Percentiles rank a stretch among this genome's conserved stretches.
Evolutionary conservation across 108 stramenopile genomes (phyloP).

Genomic region (Discostella stelligeroides): DNA sequence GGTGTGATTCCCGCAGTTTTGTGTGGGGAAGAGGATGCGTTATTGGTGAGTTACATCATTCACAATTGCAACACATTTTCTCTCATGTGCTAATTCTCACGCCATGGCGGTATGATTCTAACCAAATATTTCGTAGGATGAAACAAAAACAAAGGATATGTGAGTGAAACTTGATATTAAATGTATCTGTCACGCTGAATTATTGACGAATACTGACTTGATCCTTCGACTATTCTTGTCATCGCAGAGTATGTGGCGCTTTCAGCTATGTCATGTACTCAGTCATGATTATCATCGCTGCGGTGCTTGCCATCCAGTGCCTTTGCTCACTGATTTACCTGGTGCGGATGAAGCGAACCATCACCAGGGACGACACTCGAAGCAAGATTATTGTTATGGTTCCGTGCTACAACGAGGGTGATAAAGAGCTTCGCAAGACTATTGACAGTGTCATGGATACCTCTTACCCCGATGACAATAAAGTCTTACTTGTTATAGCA

Average conservation of each 20-base stretch:
- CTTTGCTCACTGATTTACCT: constrained; percentile 57
- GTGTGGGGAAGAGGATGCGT: constrained; percentile 41
- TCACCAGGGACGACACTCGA: constrained; percentile 43
- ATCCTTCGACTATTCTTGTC: neutral
- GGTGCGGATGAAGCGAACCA: constrained; percentile 42
- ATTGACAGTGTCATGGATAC: constrained; percentile 60
- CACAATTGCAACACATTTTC: neutral
- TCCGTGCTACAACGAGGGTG: constrained; percentile 66
- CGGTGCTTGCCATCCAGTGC: constrained; percentile 51
- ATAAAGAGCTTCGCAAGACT: constrained; percentile 61
- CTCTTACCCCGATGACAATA: constrained; percentile 60
- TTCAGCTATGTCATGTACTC: constrained; percentile 53
- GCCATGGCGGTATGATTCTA: too few species aligned
- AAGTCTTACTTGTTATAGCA: constrained; percentile 59
- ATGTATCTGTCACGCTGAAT: neutral
- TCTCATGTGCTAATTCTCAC: neutral
- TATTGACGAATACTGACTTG: neutral
- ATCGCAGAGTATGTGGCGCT: constrained; percentile 16
- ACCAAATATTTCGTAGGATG: neutral
- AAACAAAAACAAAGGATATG: constrained; percentile 20
- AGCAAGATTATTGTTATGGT: constrained; percentile 64
- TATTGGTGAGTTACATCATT: constrained; percentile 30
- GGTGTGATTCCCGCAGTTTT: constrained; percentile 53
- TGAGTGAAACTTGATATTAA: too few species aligned
- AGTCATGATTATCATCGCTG: constrained; percentile 57